Base-by-base conservation (phyloP, 176 grass and related monocot species). In the Aegilops speltoides region DNA sequence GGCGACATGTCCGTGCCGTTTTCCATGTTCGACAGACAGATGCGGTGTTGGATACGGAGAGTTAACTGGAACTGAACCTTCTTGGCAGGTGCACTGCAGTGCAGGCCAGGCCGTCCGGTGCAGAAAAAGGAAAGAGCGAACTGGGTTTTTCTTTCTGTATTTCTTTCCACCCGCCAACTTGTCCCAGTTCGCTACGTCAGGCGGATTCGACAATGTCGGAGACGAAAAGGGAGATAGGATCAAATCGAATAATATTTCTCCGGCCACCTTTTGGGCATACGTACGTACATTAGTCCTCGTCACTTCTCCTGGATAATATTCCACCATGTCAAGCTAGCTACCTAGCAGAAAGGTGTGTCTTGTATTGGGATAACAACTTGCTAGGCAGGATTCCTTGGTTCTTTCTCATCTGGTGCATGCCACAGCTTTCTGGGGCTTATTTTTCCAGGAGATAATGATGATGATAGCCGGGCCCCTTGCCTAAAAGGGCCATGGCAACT, bases 361-460 rank as follows among this genome's bases (percentile, higher is more conserved):
- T 48, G 72, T 28, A 15, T 4, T 1, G 59, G 68, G 59, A 48
- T 63, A 38, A 31, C 63, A 52, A 19, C 15, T 16, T n/a, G n/a
- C n/a, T n/a, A 46, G 13, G 17, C 25, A 59, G 1, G 70, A 45
- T 46, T 79, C 62, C 50, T 54, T 71, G 82, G 20, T 91, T 88
- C 90, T 82, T 86, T 70, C 72, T 64, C 62, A 90, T 91, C 86
- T 72, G 54, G 54, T 59, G 56, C 56, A 59, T 13, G 71, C 15
- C 52, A 77, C 10, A 7, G 7, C 46, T 61, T 86, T 72, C 32
- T 10, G 46, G 40, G 20, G 1, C 16, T 36, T 54, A 34, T 36
- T 77, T 46, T 32, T 64, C 6, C 63, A 57, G 62, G 74, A 40
- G 54, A 79, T 36, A 26, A 45, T 50, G 72, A 63, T 24, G 74